Conservation (phyloP, 169 alveolate genomes). For the Theileria annulata region DNA sequence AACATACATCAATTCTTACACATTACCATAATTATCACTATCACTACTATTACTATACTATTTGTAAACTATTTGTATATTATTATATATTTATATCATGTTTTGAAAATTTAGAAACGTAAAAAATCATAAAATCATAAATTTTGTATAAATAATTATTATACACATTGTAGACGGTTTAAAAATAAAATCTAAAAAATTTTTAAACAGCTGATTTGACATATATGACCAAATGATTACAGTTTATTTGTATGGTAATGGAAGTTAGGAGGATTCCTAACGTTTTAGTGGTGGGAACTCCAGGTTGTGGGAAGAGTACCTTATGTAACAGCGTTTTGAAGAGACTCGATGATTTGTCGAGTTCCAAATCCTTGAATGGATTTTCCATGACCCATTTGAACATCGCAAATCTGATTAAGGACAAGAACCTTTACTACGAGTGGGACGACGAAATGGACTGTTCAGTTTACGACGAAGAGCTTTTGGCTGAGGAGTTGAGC, state of each 20-base stretch:
- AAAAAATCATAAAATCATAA: no score
- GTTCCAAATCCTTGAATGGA: neutral
- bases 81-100: neutral
- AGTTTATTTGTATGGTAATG: no score
- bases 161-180: no score
- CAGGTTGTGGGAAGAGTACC: constrained; percentile 76
- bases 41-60: neutral
- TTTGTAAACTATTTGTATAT: neutral
- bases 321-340: constrained; percentile 54
- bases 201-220: no score
- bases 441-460: constrained; percentile 76
- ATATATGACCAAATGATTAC: no score
- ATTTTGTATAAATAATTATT: no score
- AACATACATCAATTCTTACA: constrained; percentile 1
- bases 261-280: constrained; percentile 43
- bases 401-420: constrained; percentile 65
- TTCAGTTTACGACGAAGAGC: constrained; percentile 65
- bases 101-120: no score
- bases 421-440: constrained; percentile 59
- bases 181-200: no score
- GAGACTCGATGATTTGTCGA: neutral
- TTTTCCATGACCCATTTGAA: constrained; percentile 51
- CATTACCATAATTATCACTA: no score
- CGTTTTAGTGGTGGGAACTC: constrained; percentile 74
- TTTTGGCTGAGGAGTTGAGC: constrained; percentile 48